Percentiles rank a stretch among this genome's conserved stretches.
These are phyloP conservation scores for Earliella scabrosa DNA, from an alignment of 1,284 basidiomycete species.

Conservation along the genomic window DNA sequence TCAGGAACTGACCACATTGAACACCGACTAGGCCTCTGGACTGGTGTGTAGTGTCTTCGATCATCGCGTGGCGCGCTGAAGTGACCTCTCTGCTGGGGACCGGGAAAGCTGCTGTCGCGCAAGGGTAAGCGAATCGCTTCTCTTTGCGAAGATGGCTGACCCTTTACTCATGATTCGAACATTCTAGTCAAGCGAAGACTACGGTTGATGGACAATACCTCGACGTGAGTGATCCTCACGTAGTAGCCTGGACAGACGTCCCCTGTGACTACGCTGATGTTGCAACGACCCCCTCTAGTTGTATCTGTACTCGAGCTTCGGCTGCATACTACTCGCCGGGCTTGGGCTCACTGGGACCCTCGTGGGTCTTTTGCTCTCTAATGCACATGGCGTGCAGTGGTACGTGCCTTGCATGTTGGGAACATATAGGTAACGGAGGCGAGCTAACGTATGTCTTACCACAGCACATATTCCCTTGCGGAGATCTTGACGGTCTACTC, in stretches of 20 bases:
- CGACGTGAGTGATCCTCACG: no score
- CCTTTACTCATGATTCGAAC: no score
- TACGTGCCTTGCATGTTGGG: background rate
- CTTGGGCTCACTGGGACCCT: background rate
- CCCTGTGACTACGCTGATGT: background rate
- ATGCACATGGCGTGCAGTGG: background rate
- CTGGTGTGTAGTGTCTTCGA: no score
- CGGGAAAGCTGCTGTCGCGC: background rate
- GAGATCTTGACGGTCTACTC: background rate
- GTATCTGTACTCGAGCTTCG: background rate
- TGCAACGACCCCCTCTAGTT: background rate
- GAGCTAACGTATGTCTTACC: background rate
- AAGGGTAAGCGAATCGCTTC: background rate
- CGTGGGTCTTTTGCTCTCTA: background rate
- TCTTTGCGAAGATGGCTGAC: no score
- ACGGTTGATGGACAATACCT: background rate
- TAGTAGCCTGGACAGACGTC: no score
- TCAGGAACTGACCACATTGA: no score
- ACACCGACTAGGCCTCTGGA: no score
- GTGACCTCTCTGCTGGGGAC: no score
- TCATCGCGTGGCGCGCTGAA: no score
- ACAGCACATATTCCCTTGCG: background rate
- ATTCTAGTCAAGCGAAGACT: no score
- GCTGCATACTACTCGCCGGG: background rate
- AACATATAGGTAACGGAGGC: background rate